Percentiles rank a stretch among this genome's conserved stretches.
These are phyloP conservation scores for Prunus yedoensis DNA, from an alignment of 331 rosid species.

Conservation along the genomic window DNA sequence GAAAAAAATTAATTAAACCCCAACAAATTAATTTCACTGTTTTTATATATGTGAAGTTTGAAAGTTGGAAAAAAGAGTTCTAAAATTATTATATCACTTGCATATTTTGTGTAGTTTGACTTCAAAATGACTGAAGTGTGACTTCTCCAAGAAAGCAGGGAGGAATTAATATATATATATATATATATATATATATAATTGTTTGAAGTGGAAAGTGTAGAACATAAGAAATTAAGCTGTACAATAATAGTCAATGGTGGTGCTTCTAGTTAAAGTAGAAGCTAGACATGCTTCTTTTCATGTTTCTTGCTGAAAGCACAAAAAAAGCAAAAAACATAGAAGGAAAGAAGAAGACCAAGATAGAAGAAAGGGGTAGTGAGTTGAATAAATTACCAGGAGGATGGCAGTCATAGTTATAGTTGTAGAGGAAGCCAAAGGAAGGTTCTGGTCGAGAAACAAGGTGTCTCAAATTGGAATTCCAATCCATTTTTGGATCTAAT, in stretches of 20 bases:
- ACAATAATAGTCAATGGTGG: too few relatives aligned
- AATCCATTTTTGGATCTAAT: constrained; percentile 50
- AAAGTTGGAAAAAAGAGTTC: neutral
- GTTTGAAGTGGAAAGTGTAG: constrained; percentile 6
- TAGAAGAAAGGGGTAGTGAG: neutral
- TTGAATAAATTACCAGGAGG: constrained; percentile 36
- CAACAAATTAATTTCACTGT: neutral
- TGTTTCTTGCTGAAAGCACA: neutral
- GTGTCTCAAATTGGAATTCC: constrained; percentile 62
- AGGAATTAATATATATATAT: neutral
- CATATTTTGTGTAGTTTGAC: neutral
- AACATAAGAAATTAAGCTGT: neutral
- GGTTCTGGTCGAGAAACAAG: constrained; percentile 62
- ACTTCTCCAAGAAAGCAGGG: constrained; percentile 1
- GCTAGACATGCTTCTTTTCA: too few relatives aligned
- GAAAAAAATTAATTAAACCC: neutral
- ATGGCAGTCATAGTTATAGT: constrained; percentile 48
- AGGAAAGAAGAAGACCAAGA: neutral
- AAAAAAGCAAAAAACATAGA: neutral
- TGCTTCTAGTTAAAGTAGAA: too few relatives aligned
- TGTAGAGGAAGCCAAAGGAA: constrained; percentile 74
- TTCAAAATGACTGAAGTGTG: constrained; percentile 1
- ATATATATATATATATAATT: neutral
- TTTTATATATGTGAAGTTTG: neutral
- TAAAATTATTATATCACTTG: neutral